Evolutionary conservation across 768 basidiomycete genomes (phyloP).

Genomic region (Chalciporus piperatus): DNA sequence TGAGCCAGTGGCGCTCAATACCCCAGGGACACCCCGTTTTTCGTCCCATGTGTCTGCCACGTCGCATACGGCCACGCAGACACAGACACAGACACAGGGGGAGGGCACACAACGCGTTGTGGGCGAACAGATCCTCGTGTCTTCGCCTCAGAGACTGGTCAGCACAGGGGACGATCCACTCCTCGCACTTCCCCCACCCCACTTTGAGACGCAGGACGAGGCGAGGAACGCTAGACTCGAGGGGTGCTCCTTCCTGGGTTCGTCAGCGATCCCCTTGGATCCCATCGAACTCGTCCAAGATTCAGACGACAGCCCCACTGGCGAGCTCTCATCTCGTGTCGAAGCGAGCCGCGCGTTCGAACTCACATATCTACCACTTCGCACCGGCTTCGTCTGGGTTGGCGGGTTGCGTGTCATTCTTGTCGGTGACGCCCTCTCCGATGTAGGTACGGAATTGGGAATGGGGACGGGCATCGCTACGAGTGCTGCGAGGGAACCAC

Average conservation of each 20-base stretch:
- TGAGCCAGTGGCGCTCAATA: conserved; percentile 4
- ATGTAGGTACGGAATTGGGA: conserved; percentile 31
- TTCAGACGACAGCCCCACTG: not conserved
- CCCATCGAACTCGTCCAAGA: conserved; percentile 36
- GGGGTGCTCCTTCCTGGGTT: conserved; percentile 46
- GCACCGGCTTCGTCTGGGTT: conserved; percentile 56
- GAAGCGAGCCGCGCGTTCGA: conserved; percentile 57
- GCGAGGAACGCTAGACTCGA: conserved; percentile 27
- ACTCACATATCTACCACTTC: conserved; percentile 57
- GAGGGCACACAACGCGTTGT: not conserved
- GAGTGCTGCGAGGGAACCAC: conserved; percentile 35
- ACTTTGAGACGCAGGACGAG: conserved; percentile 42
- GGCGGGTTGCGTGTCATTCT: conserved; percentile 75
- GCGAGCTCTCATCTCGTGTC: conserved; percentile 25
- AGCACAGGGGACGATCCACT: conserved; percentile 5
- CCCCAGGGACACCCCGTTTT: conserved; percentile 1
- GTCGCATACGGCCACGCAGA: conserved; percentile 7
- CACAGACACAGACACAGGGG: not conserved
- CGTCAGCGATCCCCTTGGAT: conserved; percentile 49
- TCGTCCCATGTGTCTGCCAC: conserved; percentile 7
- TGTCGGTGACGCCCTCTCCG: conserved; percentile 50
- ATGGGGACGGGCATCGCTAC: not conserved
- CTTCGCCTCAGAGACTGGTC: conserved; percentile 15
- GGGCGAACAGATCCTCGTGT: conserved; percentile 9
- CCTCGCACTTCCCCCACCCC: conserved; percentile 43